These are phyloP conservation scores for Stromatinia cepivora DNA, from an alignment of 2,329 filamentous ascomycete species.

Conservation along the genomic window DNA sequence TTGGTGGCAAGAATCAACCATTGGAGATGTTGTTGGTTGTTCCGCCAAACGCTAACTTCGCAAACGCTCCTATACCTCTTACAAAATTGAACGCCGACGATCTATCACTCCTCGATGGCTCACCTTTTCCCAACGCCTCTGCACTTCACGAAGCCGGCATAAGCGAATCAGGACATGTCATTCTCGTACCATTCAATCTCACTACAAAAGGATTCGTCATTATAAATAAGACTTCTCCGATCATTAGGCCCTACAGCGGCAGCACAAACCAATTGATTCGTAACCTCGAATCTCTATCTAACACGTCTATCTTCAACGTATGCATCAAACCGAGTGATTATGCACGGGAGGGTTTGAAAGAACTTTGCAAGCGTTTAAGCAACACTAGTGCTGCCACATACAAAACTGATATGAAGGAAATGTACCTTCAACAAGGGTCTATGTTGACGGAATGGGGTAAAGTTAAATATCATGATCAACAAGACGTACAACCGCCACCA, in stretches of 20 bases:
- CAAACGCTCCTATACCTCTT: not conserved
- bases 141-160: constrained; percentile 1
- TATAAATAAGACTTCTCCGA: not conserved
- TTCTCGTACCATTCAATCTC: not conserved
- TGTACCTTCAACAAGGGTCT: not conserved
- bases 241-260: not conserved
- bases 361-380: not conserved
- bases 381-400: not conserved
- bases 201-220: not conserved
- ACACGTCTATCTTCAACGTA: not conserved
- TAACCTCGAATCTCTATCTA: not conserved
- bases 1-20: not conserved
- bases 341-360: not conserved
- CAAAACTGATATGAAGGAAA: not conserved
- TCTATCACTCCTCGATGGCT: not conserved
- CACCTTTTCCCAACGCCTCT: not conserved
- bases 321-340: not conserved
- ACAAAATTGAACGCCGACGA: not conserved
- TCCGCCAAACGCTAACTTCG: not conserved
- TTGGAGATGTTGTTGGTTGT: not conserved
- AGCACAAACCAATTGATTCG: not conserved
- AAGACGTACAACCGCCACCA: not conserved
- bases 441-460: not conserved
- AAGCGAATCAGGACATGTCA: not conserved
- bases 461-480: not conserved